Evolutionary conservation across 805 yeast species (phyloP), one percentile per base, ranked within the genome.

Genomic region (Candida peoriensis): DNA sequence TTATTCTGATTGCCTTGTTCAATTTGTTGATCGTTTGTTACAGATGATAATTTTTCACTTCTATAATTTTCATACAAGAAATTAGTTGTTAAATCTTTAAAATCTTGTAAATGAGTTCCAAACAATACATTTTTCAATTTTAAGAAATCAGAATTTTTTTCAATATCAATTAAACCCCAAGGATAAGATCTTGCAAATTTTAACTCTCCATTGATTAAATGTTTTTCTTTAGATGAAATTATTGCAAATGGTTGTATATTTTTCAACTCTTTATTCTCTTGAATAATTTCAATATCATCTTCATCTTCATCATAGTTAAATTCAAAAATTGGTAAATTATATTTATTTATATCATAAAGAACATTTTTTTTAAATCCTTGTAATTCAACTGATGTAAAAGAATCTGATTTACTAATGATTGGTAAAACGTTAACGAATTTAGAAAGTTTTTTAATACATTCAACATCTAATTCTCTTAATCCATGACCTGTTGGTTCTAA

Each of bases 71-170:
- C 94, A 58, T 83, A 83, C 36, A 83, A 61, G 58, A 77, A 68
- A 47, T 78, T 84, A 48, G 81, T 87, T 20, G 94, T 85, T 39
- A 82, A 66, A 50, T 84, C 94, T 60, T 83, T 82, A 52, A 83
- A 74, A 50, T 83, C 93, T 54, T 78, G 82, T 46, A 84, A 64
- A 55, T 86, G 95, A n/a, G 89, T 74, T 6, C 94, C 94, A 52
- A 85, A 74, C 26, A 85, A 56, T 3, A 83, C 90, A 31, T 80
- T 72, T 43, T 81, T 77, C 50, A 85, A 63, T 13, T 73, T 56
- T 6, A 68, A 55, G 50, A 78, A 69, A 48, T 78, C 83, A 25
- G 78, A 70, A 39, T 64, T 61, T 19, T 61, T 58, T 18, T 73
- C 68, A 39, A 75, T 67, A 44, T 71, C 74, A 30, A 75, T 65